Evolutionary conservation across 2,329 filamentous ascomycete genomes (phyloP).

Genomic region (Rachicladosporium sp.): DNA sequence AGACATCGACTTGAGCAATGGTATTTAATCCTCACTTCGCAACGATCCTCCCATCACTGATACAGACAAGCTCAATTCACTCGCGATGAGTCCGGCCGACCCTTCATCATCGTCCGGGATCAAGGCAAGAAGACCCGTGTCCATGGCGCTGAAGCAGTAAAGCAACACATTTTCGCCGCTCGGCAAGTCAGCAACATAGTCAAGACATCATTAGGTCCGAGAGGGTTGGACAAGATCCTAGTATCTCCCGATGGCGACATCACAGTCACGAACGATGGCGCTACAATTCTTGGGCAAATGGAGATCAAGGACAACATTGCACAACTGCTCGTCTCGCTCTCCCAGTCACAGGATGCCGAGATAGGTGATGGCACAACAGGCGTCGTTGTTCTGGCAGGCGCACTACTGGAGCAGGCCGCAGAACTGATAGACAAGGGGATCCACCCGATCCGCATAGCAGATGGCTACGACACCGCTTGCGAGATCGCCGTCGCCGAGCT

Average conservation of each 20-base stretch:
- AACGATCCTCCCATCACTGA: constrained; percentile 2
- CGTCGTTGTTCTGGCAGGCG: constrained; percentile 89
- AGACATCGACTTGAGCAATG: constrained; percentile 78
- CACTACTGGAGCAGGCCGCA: constrained; percentile 88
- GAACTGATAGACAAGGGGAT: constrained; percentile 99
- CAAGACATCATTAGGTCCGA: constrained; percentile 89
- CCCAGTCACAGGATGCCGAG: constrained; percentile 97
- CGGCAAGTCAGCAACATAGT: constrained; percentile 94
- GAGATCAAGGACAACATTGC: constrained; percentile 98
- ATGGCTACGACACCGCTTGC: constrained; percentile 94
- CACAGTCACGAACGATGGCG: constrained; percentile 97
- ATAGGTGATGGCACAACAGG: constrained; percentile 97
- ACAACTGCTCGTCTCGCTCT: constrained; percentile 90
- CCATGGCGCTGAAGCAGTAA: constrained; percentile 93
- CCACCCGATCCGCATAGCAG: constrained; percentile 94
- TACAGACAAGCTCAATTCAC: constrained; percentile 52
- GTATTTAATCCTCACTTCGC: constrained; percentile 36
- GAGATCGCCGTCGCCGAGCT: constrained; percentile 90
- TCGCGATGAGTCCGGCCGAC: constrained; percentile 94
- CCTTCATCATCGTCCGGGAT: constrained; percentile 96
- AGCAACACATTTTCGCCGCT: constrained; percentile 93
- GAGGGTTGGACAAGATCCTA: constrained; percentile 96
- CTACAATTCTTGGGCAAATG: constrained; percentile 93
- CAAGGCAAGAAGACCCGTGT: constrained; percentile 97
- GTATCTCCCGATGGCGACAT: constrained; percentile 98